Evolutionary conservation across 129 eudicot genomes (phyloP).

Genomic region (Daucus carota): DNA sequence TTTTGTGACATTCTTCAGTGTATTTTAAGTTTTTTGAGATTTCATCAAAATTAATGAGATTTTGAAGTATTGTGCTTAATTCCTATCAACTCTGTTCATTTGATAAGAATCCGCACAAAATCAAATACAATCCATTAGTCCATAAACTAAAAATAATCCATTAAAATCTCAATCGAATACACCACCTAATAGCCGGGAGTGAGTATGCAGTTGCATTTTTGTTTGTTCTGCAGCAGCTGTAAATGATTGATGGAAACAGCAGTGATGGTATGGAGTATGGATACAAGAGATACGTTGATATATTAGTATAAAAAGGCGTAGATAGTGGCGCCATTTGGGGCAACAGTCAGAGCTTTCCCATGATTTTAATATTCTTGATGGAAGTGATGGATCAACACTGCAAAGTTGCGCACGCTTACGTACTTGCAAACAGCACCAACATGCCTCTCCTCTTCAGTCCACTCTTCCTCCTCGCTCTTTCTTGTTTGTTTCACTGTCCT

Average conservation of each 20-base stretch:
- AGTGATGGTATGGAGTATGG: background rate
- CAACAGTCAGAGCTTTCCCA: background rate
- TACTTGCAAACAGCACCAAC: background rate
- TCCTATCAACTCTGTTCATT: too few species aligned
- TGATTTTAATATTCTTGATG: background rate
- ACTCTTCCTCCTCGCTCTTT: background rate
- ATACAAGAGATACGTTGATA: background rate
- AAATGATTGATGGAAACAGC: background rate
- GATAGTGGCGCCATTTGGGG: constrained; percentile 1
- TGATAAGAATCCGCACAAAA: too few species aligned
- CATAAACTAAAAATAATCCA: too few species aligned
- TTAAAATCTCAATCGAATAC: too few species aligned
- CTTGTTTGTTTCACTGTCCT: background rate
- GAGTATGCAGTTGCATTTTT: too few species aligned
- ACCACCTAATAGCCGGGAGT: too few species aligned
- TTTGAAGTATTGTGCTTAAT: too few species aligned
- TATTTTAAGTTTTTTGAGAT: too few species aligned
- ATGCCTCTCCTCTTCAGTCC: background rate
- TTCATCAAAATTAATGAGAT: too few species aligned
- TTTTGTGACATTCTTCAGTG: too few species aligned
- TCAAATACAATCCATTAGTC: too few species aligned
- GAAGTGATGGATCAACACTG: background rate
- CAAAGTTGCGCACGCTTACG: background rate
- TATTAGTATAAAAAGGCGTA: background rate
- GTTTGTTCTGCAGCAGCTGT: too few species aligned